These are phyloP conservation scores for Fragilaria crotonensis DNA, from an alignment of 108 stramenopile genomes.

Conservation along the genomic window DNA sequence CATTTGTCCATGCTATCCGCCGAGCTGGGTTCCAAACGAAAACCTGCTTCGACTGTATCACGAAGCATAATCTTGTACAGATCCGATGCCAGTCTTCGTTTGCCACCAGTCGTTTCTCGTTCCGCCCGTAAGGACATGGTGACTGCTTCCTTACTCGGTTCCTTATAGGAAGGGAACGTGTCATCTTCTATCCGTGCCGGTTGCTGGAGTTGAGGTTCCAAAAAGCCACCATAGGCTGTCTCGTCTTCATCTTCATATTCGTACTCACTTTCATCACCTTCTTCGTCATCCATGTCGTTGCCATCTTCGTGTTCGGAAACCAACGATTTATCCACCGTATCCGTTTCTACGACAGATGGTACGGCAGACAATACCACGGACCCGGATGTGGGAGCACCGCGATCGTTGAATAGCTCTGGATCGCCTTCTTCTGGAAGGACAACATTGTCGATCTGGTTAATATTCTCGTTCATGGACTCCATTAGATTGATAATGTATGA, in stretches of 20 bases:
- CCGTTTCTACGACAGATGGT: too few relatives aligned
- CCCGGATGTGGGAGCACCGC: too few relatives aligned
- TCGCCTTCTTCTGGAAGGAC: too few relatives aligned
- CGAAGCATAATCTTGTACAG: constrained; percentile 83
- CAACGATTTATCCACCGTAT: too few relatives aligned
- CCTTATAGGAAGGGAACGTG: constrained; percentile 9
- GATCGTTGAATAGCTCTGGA: too few relatives aligned
- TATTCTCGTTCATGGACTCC: too few relatives aligned
- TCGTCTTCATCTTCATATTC: constrained; percentile 81
- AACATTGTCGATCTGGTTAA: too few relatives aligned
- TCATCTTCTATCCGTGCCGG: neutral
- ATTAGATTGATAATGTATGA: too few relatives aligned
- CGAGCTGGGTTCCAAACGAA: constrained; percentile 52
- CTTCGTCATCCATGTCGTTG: constrained; percentile 20
- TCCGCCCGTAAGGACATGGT: constrained; percentile 79
- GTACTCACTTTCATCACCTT: constrained; percentile 60
- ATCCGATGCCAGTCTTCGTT: constrained; percentile 74
- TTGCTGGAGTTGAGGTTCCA: constrained; percentile 9
- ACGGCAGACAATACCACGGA: too few relatives aligned
- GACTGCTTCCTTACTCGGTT: constrained; percentile 67
- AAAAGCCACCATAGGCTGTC: constrained; percentile 67
- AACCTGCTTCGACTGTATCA: constrained; percentile 80
- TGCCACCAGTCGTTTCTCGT: constrained; percentile 73
- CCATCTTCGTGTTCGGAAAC: constrained; percentile 6
- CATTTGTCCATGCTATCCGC: constrained; percentile 84